phyloP scores from a whole-genome alignment of 768 basidiomycete genomes.

The Russula compacta region DNA sequence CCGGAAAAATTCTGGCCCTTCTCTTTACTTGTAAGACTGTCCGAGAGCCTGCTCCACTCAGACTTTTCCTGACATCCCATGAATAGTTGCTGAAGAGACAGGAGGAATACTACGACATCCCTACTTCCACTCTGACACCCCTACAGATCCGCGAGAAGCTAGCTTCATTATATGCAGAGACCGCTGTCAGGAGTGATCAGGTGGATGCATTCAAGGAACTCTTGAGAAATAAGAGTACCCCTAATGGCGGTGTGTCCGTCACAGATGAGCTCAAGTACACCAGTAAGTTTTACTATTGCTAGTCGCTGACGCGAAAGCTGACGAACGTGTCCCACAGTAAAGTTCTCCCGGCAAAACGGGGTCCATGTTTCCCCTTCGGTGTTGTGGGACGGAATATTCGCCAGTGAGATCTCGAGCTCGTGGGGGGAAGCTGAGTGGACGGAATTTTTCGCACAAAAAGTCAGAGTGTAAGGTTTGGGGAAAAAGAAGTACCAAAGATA shows the following conservation, averaged over 20 bases:
- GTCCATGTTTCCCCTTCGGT: slow-evolving; percentile 86
- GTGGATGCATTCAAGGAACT: slow-evolving; percentile 51
- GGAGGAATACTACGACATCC: slow-evolving; percentile 72
- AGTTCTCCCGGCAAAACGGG: slow-evolving; percentile 82
- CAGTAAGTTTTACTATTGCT: slow-evolving; percentile 39
- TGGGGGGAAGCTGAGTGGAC: slow-evolving; percentile 81
- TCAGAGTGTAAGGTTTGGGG: slow-evolving; percentile 30
- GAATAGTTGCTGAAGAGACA: slow-evolving; percentile 70
- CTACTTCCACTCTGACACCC: slow-evolving; percentile 55
- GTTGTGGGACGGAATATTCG: slow-evolving; percentile 68
- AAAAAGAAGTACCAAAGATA: background rate
- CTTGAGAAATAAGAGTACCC: slow-evolving; percentile 48
- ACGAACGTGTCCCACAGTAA: slow-evolving; percentile 45
- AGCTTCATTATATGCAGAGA: slow-evolving; percentile 41
- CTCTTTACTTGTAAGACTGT: slow-evolving; percentile 45
- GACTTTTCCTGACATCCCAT: background rate
- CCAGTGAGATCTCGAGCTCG: slow-evolving; percentile 64
- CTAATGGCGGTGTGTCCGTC: slow-evolving; percentile 76
- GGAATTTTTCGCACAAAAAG: slow-evolving; percentile 57
- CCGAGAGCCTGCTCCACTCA: background rate
- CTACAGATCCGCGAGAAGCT: slow-evolving; percentile 69
- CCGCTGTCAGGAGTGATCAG: slow-evolving; percentile 42
- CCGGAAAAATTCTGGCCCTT: slow-evolving; percentile 79
- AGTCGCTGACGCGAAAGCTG: background rate
- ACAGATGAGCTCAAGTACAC: slow-evolving; percentile 85